Base-by-base conservation (phyloP, 108 stramenopile species). In the Discostella pseudostelligera region DNA sequence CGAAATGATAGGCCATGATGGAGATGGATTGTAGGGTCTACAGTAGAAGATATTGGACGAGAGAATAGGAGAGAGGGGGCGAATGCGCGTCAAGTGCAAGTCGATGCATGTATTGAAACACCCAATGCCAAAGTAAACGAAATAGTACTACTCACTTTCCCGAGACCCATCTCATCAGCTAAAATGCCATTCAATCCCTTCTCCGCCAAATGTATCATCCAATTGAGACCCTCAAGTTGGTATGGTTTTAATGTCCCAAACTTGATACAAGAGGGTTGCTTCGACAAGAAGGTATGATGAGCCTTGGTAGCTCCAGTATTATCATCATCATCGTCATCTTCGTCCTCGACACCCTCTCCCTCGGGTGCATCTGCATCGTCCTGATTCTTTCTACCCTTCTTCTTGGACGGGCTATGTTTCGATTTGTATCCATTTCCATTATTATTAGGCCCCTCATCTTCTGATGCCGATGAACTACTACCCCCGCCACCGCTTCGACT, bases 11-110 rank as follows among this genome's bases (percentile, higher is more conserved):
- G 13, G 89, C 90, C 40, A 98, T 67, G 65, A 98, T 96, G 26
- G 91, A 81, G 48, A 98, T 95, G 22, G 92, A 92, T 81, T 99
- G 98, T 39, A 98, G 76, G 10, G 99, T 99, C 80, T 99, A 96
- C 43, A 54, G 37, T 13, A 13, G 29, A 46, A 32, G 39, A n/a
- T 29, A 51, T 45, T 14, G 28, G 37, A 26, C 35, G 37, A 20
- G 10, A 1, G 28, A 4, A 39, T 37, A 50, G 24, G 24, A 8
- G 20, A 10, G 36, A 36, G 20, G 17, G 7, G 8, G 3, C 14
- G 21, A 59, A 32, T 19, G 17, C 6, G 3, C n/a, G 5, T 40
- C 22, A 22, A 24, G 20, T 19, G 47, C 2, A 22, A 0, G 12
- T 4, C 43, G 43, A 44, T 44, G n/a, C n/a, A n/a, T n/a, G n/a